Percentiles rank a stretch among this genome's conserved stretches.
Conservation (phyloP, 495 filamentous ascomycete species). For the Penicillium egyptiacum region DNA sequence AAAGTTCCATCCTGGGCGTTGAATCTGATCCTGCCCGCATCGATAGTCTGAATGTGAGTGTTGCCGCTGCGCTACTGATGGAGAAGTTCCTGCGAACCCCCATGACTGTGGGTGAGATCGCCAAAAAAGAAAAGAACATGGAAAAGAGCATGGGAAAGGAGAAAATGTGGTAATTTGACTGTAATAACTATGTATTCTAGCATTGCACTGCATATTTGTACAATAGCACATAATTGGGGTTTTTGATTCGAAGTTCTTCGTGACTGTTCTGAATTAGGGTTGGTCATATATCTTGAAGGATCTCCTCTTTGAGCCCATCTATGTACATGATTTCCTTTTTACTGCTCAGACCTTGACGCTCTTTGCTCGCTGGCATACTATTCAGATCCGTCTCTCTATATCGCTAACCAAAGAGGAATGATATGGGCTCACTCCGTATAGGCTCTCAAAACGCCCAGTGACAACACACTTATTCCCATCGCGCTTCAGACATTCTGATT, state of each 20-base stretch:
- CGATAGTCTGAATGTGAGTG: conserved; percentile 86
- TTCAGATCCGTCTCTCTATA: no score
- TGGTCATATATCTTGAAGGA: neutral
- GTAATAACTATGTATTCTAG: conserved; percentile 17
- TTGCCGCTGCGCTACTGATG: conserved; percentile 76
- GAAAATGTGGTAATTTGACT: conserved; percentile 23
- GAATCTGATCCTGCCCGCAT: conserved; percentile 45
- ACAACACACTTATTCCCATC: no score
- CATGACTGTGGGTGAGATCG: conserved; percentile 32
- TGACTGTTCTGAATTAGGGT: neutral
- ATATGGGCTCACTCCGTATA: no score
- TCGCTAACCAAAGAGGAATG: no score
- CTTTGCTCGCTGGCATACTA: no score
- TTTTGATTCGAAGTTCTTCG: neutral
- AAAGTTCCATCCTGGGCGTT: conserved; percentile 31
- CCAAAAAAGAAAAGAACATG: conserved; percentile 16
- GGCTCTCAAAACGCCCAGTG: no score
- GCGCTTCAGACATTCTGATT: no score
- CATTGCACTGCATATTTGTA: conserved; percentile 20
- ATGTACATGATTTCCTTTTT: no score
- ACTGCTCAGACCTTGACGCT: no score
- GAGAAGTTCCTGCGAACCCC: conserved; percentile 57
- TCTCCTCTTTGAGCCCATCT: neutral
- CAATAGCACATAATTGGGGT: conserved; percentile 14
- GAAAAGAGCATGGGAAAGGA: conserved; percentile 8